Percentiles rank a stretch among this genome's conserved stretches.
Conservation (phyloP, 768 basidiomycete species). For the Mycena chlorophos region DNA sequence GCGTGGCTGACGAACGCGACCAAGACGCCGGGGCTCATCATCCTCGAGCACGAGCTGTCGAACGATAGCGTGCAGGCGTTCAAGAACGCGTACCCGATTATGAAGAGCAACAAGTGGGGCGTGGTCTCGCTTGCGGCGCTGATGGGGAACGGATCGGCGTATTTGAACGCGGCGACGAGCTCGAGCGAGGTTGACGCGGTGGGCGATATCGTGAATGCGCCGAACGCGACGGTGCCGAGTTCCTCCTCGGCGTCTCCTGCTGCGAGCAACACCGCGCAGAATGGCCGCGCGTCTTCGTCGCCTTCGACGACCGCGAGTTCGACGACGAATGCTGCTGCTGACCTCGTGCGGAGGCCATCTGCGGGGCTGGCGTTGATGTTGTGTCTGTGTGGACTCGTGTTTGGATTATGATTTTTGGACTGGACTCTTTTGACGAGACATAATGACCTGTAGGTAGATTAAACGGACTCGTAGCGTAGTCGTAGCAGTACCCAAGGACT, state of each 20-base stretch:
- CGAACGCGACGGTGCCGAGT: background rate
- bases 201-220: conserved; percentile 28
- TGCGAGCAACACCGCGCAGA: background rate
- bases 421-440: too few relatives aligned
- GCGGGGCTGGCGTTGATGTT: background rate
- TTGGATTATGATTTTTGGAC: background rate
- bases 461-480: background rate
- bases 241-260: background rate
- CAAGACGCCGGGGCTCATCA: conserved; percentile 75
- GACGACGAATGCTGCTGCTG: background rate
- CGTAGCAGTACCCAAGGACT: background rate
- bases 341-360: background rate
- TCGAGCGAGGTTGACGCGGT: background rate
- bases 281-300: background rate
- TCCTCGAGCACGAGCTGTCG: conserved; percentile 83
- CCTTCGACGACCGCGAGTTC: background rate
- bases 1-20: conserved; percentile 55
- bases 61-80: conserved; percentile 63
- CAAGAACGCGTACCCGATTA: conserved; percentile 60
- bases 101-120: conserved; percentile 72
- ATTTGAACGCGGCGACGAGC: conserved; percentile 45
- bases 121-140: conserved; percentile 54
- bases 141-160: conserved; percentile 39
- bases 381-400: background rate
- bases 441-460: background rate